Conservation (phyloP, 1,284 basidiomycete genomes). For the Boletus smithii region DNA sequence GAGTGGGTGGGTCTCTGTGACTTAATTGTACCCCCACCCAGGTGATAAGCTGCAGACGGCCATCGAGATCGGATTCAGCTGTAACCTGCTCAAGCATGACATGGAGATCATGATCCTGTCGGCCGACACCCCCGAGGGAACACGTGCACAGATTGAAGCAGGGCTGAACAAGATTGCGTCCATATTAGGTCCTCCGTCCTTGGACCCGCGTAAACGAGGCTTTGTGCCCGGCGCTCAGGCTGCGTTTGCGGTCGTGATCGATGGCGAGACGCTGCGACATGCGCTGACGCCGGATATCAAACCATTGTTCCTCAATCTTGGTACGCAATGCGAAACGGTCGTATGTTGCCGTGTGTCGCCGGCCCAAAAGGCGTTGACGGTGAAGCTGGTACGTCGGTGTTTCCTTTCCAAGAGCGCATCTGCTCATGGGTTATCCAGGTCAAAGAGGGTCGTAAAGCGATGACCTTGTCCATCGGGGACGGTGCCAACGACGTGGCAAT, state of each 20-base stretch:
- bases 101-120: constrained; percentile 98
- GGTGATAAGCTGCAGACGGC: constrained; percentile 98
- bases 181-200: constrained; percentile 61
- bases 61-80: constrained; percentile 93
- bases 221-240: constrained; percentile 66
- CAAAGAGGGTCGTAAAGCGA: constrained; percentile 92
- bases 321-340: constrained; percentile 95
- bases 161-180: constrained; percentile 94
- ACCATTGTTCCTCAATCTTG: constrained; percentile 84
- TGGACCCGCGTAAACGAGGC: constrained; percentile 56
- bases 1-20: background rate
- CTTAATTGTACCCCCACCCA: constrained; percentile 20
- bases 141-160: constrained; percentile 86
- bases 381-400: constrained; percentile 69
- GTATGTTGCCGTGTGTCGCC: constrained; percentile 97
- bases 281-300: constrained; percentile 80
- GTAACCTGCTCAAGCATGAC: constrained; percentile 86
- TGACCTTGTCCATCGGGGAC: constrained; percentile 96
- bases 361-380: constrained; percentile 93
- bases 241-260: constrained; percentile 92
- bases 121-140: constrained; percentile 72
- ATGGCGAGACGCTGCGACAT: constrained; percentile 88
- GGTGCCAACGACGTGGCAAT: constrained; percentile 95
- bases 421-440: constrained; percentile 48
- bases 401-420: background rate